Base-by-base conservation (phyloP, 106 monocot genomes). In the Ottelia alismoides region DNA sequence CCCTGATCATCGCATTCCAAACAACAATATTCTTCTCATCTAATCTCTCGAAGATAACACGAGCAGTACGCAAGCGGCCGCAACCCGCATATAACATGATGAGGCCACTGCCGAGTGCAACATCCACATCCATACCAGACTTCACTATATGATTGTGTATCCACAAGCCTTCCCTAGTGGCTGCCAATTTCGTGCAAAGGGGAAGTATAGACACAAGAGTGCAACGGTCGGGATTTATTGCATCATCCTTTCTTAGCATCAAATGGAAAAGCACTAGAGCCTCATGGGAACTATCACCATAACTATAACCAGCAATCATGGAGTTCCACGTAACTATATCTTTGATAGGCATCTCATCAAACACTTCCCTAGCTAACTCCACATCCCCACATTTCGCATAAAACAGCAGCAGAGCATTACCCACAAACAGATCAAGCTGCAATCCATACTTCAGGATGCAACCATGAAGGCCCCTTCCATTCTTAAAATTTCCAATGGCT, bases 271-370 rank as follows among this genome's bases (percentile, higher is more conserved):
- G 51, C 20, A 78, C 69, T 7, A 85, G 27, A 22, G 85, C 76
- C 29, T 64, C 62, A 26, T 67, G 55, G 40, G 75, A 53, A 28
- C 72, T 45, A 25, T 19, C 27, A 49, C 70, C 44, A 6, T 72
- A 45, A 18, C 77, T 28, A 31, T 72, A 65, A 1, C 65, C 66
- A 11, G 68, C 59, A n/a, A 81, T 65, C 50, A 76, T 51, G 0
- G 81, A 72, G 49, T 81, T 81, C 81, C 81, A 81, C 20, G 52
- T 72, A 51, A 81, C 81, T 14, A 72, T 25, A 28, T 81, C 81
- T 55, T 57, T 72, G 0, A 6, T 20, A 12, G 30, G 24, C 20
- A 81, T 69, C 58, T 28, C 52, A 1, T 72, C 81, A 32, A 81
- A 81, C 65, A 72, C 29, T 30, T 57, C 60, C 56, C 59, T 28